Evolutionary conservation across 139 green algal species (phyloP), one percentile per base, ranked within the genome.

Genomic region (Microglena sp.): DNA sequence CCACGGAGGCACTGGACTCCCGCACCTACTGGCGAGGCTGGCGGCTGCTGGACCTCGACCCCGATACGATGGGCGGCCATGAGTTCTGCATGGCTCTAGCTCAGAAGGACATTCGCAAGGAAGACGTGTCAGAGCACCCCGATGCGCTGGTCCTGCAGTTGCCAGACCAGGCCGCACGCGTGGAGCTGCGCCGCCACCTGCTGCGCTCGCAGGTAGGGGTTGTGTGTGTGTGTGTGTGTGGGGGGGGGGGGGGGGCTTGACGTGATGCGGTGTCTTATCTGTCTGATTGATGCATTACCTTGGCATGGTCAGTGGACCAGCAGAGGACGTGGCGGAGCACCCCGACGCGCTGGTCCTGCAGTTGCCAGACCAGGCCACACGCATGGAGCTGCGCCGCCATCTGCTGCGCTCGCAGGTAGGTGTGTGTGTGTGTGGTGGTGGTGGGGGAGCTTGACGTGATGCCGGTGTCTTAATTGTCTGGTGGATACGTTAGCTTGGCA

Each of bases 181-280:
- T 11, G 7, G 56, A 63, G 56, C 56, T 63, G 56, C 15, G 56
- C 5, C 28, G 56, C 28, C 28, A 63, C 56, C 56, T 63, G 29
- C 24, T 63, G 29, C 56, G 56, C 56, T 45, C 26, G 7, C 24
- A 28, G 5, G 40, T 11, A 50, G 18, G 40, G 40, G 11, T 18
- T 18, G 40, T 50, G 40, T 50, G 40, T 50, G 40, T 50, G 40
- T 50, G 40, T 50, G 40, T 50, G 40, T 50, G 40, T 50, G 40
- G 15, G 40, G 15, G 40, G 11, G 40, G 11, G 40, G 11, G 40
- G n/a, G n/a, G n/a, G n/a, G n/a, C n/a, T n/a, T n/a, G n/a, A n/a
- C n/a, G n/a, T n/a, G n/a, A n/a, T n/a, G n/a, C n/a, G n/a, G n/a
- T n/a, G n/a, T n/a, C n/a, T n/a, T n/a, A n/a, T n/a, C n/a, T n/a